Percentiles rank a stretch among this genome's conserved stretches.
Conservation (phyloP, 352 stramenopile species). For the Globisporangium viniferum region DNA sequence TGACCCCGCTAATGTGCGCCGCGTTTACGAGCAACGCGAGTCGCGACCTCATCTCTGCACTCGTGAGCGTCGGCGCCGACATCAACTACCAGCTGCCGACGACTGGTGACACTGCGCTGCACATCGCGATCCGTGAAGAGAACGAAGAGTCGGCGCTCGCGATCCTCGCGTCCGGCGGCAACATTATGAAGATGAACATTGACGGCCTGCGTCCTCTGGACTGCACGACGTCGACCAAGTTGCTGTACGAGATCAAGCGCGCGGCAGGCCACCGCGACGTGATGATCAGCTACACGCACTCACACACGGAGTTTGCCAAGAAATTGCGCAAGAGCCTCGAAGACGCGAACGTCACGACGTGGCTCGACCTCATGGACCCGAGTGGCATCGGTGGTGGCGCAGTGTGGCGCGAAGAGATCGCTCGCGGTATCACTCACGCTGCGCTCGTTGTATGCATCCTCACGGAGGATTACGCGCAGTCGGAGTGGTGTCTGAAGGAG, state of each 20-base stretch:
- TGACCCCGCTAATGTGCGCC: constrained; percentile 72
- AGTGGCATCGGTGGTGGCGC: constrained; percentile 79
- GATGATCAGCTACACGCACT: constrained; percentile 89
- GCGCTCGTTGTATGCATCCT: constrained; percentile 73
- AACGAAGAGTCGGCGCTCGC: constrained; percentile 65
- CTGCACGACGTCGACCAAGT: constrained; percentile 71
- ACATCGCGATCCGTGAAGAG: constrained; percentile 63
- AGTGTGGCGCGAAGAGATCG: constrained; percentile 83
- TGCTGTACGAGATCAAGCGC: constrained; percentile 80
- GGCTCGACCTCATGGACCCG: constrained; percentile 84
- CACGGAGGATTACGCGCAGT: constrained; percentile 76
- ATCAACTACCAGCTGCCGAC: constrained; percentile 68
- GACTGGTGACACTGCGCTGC: constrained; percentile 68
- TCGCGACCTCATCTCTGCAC: constrained; percentile 46
- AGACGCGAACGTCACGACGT: constrained; percentile 78
- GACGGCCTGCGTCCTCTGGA: constrained; percentile 69
- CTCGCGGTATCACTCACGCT: constrained; percentile 72
- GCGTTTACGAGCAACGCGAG: constrained; percentile 39
- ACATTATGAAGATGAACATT: constrained; percentile 74
- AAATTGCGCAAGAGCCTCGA: constrained; percentile 72
- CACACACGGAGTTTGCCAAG: constrained; percentile 76
- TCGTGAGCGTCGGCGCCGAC: constrained; percentile 59
- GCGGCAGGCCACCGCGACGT: constrained; percentile 76
- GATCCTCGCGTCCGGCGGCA: constrained; percentile 63
- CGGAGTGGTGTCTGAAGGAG: constrained; percentile 85